Conservation (phyloP, 1,284 basidiomycete species). For the Ceratobasidium sp. region DNA sequence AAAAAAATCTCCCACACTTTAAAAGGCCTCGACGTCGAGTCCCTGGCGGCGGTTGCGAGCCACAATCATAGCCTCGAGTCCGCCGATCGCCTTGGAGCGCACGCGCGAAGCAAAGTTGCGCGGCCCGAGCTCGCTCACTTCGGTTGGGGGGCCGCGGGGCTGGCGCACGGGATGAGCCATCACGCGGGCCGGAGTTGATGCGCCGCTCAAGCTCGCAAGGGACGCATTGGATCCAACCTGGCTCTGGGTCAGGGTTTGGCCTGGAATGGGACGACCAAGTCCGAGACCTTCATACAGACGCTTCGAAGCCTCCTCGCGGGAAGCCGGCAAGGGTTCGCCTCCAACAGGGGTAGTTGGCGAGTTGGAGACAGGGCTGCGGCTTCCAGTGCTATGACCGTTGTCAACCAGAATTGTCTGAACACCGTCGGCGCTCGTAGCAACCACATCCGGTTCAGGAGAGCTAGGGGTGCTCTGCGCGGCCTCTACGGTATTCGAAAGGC, state of each 20-base stretch:
- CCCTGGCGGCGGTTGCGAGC: conserved; percentile 78
- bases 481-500: conserved; percentile 32
- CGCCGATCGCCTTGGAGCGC: conserved; percentile 83
- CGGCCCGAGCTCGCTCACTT: conserved; percentile 86
- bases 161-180: conserved; percentile 74
- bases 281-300: conserved; percentile 87
- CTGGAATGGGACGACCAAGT: conserved; percentile 70
- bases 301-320: conserved; percentile 83
- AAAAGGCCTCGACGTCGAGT: conserved; percentile 68
- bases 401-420: conserved; percentile 45
- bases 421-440: conserved; percentile 35
- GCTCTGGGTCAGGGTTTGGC: conserved; percentile 47
- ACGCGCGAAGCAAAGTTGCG: conserved; percentile 90
- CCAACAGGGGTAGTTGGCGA: conserved; percentile 49
- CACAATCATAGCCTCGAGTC: conserved; percentile 78
- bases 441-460: conserved; percentile 42
- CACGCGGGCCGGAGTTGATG: conserved; percentile 61
- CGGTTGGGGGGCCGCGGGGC: conserved; percentile 87
- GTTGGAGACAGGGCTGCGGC: conserved; percentile 45
- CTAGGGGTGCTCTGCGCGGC: conserved; percentile 31
- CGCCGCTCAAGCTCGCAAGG: conserved; percentile 48
- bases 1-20: conserved; percentile 54
- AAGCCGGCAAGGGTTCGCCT: conserved; percentile 69
- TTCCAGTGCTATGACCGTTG: conserved; percentile 46
- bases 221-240: conserved; percentile 47